Percentiles rank a stretch among this genome's conserved stretches.
Conservation (phyloP, 768 basidiomycete species). For the Lepiota brunneoincarnata region DNA sequence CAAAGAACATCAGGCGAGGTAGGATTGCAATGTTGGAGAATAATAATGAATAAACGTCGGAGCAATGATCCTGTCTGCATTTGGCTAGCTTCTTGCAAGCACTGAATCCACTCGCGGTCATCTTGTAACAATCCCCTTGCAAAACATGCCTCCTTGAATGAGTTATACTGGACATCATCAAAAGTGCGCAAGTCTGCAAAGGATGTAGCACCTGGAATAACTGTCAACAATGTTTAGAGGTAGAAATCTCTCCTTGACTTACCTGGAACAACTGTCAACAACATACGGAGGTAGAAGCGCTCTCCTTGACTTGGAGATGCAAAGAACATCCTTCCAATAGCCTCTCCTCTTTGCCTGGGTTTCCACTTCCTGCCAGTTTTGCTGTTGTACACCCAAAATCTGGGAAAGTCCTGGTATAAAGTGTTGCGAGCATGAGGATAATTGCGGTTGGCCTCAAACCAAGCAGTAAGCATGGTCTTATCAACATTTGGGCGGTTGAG, state of each 20-base stretch:
- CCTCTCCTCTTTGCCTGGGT: slow-evolving; percentile 22
- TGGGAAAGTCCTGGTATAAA: slow-evolving; percentile 37
- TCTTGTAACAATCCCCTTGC: slow-evolving; percentile 41
- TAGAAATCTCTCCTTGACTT: too few species aligned
- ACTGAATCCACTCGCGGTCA: slow-evolving; percentile 42
- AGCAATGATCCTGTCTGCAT: slow-evolving; percentile 37
- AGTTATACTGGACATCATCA: slow-evolving; percentile 17
- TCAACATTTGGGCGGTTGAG: slow-evolving; percentile 11
- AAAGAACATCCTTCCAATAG: slow-evolving; percentile 41
- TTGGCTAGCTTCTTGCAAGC: slow-evolving; percentile 33
- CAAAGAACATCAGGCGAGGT: slow-evolving; percentile 35
- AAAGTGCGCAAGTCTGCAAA: slow-evolving; percentile 22
- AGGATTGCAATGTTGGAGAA: slow-evolving; percentile 29
- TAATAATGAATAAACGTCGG: slow-evolving; percentile 35
- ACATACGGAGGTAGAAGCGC: slow-evolving; percentile 38
- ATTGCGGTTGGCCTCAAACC: slow-evolving; percentile 28
- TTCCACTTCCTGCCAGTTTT: slow-evolving; percentile 24
- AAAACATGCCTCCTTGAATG: slow-evolving; percentile 40
- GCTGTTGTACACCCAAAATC: slow-evolving; percentile 14
- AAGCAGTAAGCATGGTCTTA: slow-evolving; percentile 26
- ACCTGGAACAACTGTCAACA: too few species aligned
- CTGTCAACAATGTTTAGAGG: slow-evolving; percentile 36
- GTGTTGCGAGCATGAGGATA: slow-evolving; percentile 14
- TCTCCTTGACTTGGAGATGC: slow-evolving; percentile 34
- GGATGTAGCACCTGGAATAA: slow-evolving; percentile 31